These are phyloP conservation scores for Cercospora sp. DNA, from an alignment of 2,329 filamentous ascomycete species.

Conservation along the genomic window DNA sequence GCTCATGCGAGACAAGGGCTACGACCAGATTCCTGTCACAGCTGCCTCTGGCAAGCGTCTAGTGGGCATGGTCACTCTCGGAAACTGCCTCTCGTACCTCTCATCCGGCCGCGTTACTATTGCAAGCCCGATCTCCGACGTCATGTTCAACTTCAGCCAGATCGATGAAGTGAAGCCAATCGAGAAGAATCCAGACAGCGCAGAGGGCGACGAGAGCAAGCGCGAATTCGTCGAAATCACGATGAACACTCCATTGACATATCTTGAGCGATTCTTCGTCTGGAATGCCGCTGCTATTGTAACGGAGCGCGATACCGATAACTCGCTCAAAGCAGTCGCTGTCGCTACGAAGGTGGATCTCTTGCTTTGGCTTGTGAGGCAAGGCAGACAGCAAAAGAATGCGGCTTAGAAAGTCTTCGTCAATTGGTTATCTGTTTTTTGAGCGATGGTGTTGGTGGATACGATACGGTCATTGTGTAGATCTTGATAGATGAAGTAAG, in stretches of 20 bases:
- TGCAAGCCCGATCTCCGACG: slow-evolving; percentile 72
- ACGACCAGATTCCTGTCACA: slow-evolving; percentile 94
- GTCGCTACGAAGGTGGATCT: slow-evolving; percentile 97
- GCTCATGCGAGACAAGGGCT: slow-evolving; percentile 96
- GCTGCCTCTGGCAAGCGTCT: slow-evolving; percentile 66
- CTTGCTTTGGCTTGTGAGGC: slow-evolving; percentile 84
- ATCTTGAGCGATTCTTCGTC: slow-evolving; percentile 90
- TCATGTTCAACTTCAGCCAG: slow-evolving; percentile 95
- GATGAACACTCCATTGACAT: slow-evolving; percentile 77
- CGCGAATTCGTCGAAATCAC: slow-evolving; percentile 92
- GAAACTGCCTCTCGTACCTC: slow-evolving; percentile 89
- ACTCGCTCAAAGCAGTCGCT: slow-evolving; percentile 70
- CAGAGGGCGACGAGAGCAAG: slow-evolving; percentile 43
- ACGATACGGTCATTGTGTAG: background rate
- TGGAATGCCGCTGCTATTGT: slow-evolving; percentile 97
- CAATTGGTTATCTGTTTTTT: background rate
- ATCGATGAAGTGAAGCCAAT: slow-evolving; percentile 91
- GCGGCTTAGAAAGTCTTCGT: background rate
- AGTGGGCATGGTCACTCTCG: slow-evolving; percentile 89
- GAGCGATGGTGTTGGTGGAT: slow-evolving; percentile 12
- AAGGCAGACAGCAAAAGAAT: slow-evolving; percentile 38
- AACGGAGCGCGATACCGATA: slow-evolving; percentile 67
- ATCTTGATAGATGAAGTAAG: background rate
- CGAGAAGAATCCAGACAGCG: slow-evolving; percentile 61
- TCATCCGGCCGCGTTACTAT: slow-evolving; percentile 76